Evolutionary conservation across 345 rosid species (phyloP), one percentile per base, ranked within the genome.

Genomic region (Syzygium jambos): DNA sequence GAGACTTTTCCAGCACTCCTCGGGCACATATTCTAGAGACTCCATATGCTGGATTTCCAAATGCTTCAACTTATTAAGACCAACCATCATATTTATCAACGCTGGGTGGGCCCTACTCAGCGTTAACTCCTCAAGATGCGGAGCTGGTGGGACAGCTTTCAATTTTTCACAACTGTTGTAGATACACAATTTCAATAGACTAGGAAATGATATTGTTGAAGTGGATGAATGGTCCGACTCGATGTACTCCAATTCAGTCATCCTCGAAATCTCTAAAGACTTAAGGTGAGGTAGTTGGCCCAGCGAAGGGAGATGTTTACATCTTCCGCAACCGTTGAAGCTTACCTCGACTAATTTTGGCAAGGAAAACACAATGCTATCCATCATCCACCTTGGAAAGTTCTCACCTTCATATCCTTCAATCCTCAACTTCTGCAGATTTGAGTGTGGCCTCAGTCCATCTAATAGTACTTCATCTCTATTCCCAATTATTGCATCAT

Each of bases 121-220:
- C 0, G 0, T 1, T 6, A 53, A 53, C 7, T 3, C 3, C 55
- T 17, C 23, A 54, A 54, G 56, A 54, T 54, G 56, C 5, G 56
- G 56, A 54, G 56, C 7, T 54, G 4, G 23, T 54, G 56, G 56
- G 23, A 54, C 17, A 7, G 22, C 56, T 54, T 19, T 6, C 56
- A 54, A 54, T 7, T 54, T 53, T 6, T 16, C 2, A 7, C 56
- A 6, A 1, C 3, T 0, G 1, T 1, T 0, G 1, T 1, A 0
- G 9, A 54, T 54, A 8, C 1, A 0, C 6, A 54, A 54, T 6
- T 1, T 7, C 56, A 19, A 54, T 17, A 54, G 23, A 19, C 56
- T 54, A 54, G 56, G 23, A 19, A 54, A 54, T 17, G 56, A 54
- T 54, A 2, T 2, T 17, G 10, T 54, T 43, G 46, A 43, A 43